Evolutionary conservation across 768 basidiomycete species (phyloP).

Genomic region (Hericium rajendrae): DNA sequence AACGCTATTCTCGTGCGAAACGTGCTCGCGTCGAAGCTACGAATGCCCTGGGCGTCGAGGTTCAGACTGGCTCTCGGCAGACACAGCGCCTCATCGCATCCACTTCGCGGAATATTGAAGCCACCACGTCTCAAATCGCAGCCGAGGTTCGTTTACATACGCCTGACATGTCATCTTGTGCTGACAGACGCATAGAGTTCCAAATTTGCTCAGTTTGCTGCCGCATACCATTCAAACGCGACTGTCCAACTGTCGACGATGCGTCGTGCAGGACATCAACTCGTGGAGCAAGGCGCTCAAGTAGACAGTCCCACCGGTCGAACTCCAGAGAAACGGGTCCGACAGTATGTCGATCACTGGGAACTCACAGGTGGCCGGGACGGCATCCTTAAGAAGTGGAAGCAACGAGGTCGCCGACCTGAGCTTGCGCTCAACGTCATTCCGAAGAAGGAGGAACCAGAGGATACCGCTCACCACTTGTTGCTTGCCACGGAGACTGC

Average conservation of each 20-base stretch:
- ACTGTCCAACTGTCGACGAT: slow-evolving; percentile 37
- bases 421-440: background rate
- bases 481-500: too few relatives aligned
- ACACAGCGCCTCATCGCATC: slow-evolving; percentile 43
- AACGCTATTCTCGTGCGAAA: slow-evolving; percentile 54
- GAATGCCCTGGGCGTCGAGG: slow-evolving; percentile 34
- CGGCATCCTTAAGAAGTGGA: slow-evolving; percentile 43
- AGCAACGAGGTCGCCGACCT: slow-evolving; percentile 9
- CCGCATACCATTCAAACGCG: slow-evolving; percentile 35
- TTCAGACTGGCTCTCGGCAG: slow-evolving; percentile 42
- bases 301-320: slow-evolving; percentile 61
- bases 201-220: slow-evolving; percentile 29
- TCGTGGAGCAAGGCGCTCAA: slow-evolving; percentile 48
- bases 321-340: slow-evolving; percentile 69
- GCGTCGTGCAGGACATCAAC: slow-evolving; percentile 37
- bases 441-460: background rate
- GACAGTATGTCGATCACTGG: slow-evolving; percentile 67
- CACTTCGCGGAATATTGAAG: slow-evolving; percentile 38
- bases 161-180: background rate
- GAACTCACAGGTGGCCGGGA: slow-evolving; percentile 57
- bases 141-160: slow-evolving; percentile 38
- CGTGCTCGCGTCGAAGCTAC: slow-evolving; percentile 57
- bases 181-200: slow-evolving; percentile 27
- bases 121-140: slow-evolving; percentile 31
- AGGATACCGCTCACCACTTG: background rate